Evolutionary conservation across 495 filamentous ascomycete genomes (phyloP), one percentile per base, ranked within the genome.

Genomic region (Ramalina intermedia): DNA sequence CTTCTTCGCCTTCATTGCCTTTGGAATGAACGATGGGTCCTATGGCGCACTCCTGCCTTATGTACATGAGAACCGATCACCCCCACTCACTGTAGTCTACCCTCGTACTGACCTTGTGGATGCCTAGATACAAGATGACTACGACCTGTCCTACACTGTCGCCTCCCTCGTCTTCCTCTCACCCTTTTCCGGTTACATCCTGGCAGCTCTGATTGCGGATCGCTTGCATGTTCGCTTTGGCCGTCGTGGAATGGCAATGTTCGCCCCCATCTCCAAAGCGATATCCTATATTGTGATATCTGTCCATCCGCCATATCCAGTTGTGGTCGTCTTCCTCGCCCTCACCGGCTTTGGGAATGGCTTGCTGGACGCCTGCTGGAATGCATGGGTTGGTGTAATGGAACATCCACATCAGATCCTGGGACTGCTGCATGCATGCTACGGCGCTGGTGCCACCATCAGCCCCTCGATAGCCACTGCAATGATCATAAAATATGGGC

Each of bases 1-100:
- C n/a, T 79, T 85, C 54, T 85, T 76, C 69, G 69, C 66, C 41
- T 91, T 94, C 56, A 66, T 86, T 13, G 74, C 85, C 5, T 80
- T 91, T 76, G 87, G 87, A 6, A 72, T 77, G 57, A 91, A 86
- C 61, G 87, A 94, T 68, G 82, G 80, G 17, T 82, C 82, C 1
- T 82, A 82, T 55, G 86, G 86, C 39, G 84, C 82, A 54, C 65
- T 87, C 27, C 78, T 85, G 55, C 82, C 69, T 52, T 70, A 66
- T 51, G 70, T 70, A 58, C 53, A 61, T 47, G 16, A 29, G 75
- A 18, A 8, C 55, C 68, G 1, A 51, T 51, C 12, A 29, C 18
- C 24, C 12, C 6, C 7, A 7, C 3, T 3, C 14, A 21, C 43
- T 14, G 16, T 26, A 39, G n/a, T 44, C 36, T 44, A 33, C 16